Percentiles rank a stretch among this genome's conserved stretches.
phyloP scores from a whole-genome alignment of 2,329 filamentous ascomycete species.

The Amylocarpus encephaloides region DNA sequence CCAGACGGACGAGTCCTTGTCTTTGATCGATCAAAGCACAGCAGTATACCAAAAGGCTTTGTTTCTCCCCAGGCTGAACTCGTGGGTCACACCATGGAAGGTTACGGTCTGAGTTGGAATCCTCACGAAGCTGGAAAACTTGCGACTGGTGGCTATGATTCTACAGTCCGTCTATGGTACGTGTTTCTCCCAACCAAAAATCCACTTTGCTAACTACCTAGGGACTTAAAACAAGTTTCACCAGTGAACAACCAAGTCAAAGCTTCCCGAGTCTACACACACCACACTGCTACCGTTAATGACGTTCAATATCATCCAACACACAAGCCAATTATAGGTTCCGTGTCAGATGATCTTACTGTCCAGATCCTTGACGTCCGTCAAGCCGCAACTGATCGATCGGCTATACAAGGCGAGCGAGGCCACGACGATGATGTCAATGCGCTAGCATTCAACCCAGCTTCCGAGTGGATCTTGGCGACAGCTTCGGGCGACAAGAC shows the following conservation, averaged over 20 bases:
- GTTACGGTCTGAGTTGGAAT: conserved; percentile 90
- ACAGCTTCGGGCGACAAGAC: conserved; percentile 95
- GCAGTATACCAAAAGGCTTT: conserved; percentile 64
- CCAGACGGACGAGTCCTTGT: conserved; percentile 83
- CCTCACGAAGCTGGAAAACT: conserved; percentile 72
- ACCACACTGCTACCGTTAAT: conserved; percentile 89
- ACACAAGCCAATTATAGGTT: conserved; percentile 78
- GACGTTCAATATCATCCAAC: conserved; percentile 94
- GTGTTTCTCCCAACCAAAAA: neutral
- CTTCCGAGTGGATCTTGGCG: conserved; percentile 81
- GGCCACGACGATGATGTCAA: conserved; percentile 94
- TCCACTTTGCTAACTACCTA: conserved; percentile 29
- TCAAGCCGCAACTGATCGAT: conserved; percentile 55
- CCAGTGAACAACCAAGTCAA: conserved; percentile 63
- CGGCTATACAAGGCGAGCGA: conserved; percentile 65
- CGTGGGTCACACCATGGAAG: conserved; percentile 78
- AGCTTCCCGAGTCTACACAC: conserved; percentile 70
- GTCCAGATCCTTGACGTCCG: conserved; percentile 90
- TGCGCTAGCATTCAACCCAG: conserved; percentile 89
- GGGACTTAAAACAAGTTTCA: conserved; percentile 74
- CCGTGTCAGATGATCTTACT: conserved; percentile 90
- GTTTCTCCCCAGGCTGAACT: conserved; percentile 80
- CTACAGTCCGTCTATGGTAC: conserved; percentile 87
- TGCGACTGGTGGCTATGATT: conserved; percentile 86
- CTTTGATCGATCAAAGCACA: conserved; percentile 94